Evolutionary conservation across 2,329 filamentous ascomycete species (phyloP).

Genomic region (Colletotrichum coccodes): DNA sequence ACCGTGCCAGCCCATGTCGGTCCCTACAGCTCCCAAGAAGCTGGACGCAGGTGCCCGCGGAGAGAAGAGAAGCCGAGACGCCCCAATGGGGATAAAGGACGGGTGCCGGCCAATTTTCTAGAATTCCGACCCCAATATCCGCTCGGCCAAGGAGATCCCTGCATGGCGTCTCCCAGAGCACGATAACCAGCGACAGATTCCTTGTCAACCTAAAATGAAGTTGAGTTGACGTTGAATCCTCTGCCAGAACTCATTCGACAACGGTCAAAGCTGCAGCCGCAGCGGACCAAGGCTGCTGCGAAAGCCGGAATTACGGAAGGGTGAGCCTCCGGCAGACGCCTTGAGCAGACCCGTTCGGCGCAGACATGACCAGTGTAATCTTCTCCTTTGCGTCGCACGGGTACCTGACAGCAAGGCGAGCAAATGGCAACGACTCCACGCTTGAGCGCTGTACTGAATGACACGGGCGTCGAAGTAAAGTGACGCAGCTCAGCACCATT

Average conservation of each 20-base stretch:
- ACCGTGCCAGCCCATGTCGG: conserved; percentile 4
- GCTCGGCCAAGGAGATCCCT: conserved; percentile 22
- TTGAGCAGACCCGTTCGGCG: background rate
- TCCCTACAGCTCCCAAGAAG: background rate
- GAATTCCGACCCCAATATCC: conserved; percentile 23
- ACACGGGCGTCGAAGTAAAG: background rate
- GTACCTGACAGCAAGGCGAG: background rate
- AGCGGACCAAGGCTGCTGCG: background rate
- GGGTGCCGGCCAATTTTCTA: conserved; percentile 15
- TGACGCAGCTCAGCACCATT: background rate
- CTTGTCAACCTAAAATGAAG: conserved; percentile 23
- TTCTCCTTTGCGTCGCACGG: conserved; percentile 12
- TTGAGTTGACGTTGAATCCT: conserved; percentile 1
- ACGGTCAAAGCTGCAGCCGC: background rate
- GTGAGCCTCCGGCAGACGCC: background rate
- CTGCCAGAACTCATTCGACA: background rate
- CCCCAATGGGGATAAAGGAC: conserved; percentile 8
- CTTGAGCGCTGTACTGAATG: background rate
- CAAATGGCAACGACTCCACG: conserved; percentile 2
- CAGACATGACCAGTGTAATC: background rate
- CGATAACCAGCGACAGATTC: conserved; percentile 13
- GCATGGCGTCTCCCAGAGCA: conserved; percentile 14
- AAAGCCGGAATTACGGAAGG: background rate
- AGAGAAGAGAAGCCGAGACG: background rate
- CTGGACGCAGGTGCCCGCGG: background rate